Percentiles rank a stretch among this genome's conserved stretches.
Conservation (phyloP, 805 yeast species). For the Tetrapisispora nanseiensis region DNA sequence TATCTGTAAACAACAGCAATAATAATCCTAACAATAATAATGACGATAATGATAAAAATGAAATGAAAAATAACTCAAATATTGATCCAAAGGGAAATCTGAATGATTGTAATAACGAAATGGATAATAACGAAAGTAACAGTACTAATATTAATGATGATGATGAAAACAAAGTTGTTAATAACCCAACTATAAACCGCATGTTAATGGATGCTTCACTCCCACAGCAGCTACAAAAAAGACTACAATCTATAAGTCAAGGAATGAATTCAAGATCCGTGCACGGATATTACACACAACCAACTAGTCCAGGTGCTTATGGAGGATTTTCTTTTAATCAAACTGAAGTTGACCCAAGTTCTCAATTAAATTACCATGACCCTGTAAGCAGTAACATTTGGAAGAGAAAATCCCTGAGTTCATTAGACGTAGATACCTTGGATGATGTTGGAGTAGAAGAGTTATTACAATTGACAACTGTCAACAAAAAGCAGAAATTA, state of each 20-base stretch:
- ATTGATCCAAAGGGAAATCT: background rate
- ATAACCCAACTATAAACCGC: conserved; percentile 11
- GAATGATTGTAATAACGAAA: background rate
- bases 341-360: conserved; percentile 4
- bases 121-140: background rate
- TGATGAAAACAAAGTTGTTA: conserved; percentile 2
- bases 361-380: conserved; percentile 3
- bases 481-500: conserved; percentile 14
- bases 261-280: conserved; percentile 21
- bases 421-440: conserved; percentile 18
- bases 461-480: conserved; percentile 21
- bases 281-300: conserved; percentile 26
- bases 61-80: background rate
- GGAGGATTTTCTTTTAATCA: conserved; percentile 11
- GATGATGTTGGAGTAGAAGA: conserved; percentile 26
- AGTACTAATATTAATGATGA: conserved; percentile 2
- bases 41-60: conserved; percentile 4
- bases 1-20: conserved; percentile 1
- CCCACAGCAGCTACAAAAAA: conserved; percentile 23
- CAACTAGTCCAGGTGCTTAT: conserved; percentile 23
- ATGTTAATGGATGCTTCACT: conserved; percentile 18
- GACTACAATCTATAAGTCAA: conserved; percentile 20
- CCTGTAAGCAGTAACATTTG: conserved; percentile 7
- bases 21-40: conserved; percentile 3
- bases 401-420: conserved; percentile 22